Base-by-base conservation (phyloP, 1,139 yeast genomes). In the Protomyces inouyei region DNA sequence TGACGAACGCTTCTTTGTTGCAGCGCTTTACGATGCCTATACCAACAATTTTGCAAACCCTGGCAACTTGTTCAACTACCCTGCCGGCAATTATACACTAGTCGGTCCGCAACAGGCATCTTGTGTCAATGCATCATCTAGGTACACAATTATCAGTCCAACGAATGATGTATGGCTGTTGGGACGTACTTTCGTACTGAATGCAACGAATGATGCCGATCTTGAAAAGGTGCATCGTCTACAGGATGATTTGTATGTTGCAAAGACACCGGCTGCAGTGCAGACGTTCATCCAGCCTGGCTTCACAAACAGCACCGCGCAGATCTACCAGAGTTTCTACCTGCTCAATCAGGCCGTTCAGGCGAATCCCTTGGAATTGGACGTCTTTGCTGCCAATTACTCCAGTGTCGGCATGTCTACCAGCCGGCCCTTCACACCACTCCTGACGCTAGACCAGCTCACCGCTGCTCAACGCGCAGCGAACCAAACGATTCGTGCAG, bases 91-190 rank as follows among this genome's bases (percentile, higher is more conserved):
- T 23, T 51, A 51, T 12, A 18, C 53, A 21, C 3, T 51, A 28
- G 21, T 16, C 32, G 53, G 53, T 4, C 53, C 53, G 0, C 18
- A 25, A 21, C 16, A 51, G 10, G 53, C 53, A 12, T 14, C 37
- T 35, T 51, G 53, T 18, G 35, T 6, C 53, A 51, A 51, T n/a
- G 23, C 53, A 35, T 25, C 53, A 1, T 23, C 35, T 8, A 51
- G 12, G 18, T 32, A 9, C 32, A 43, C 16, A 2, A 51, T 51
- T n/a, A 18, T 51, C 36, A 28, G 37, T 35, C 53, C 53, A 14
- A 51, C 53, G 10, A 51, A 51, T 28, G 53, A 51, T 23, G 53
- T 51, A 14, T 51, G 53, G 53, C 16, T 51, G 37, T n/a, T 51
- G 10, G 53, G 37, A 5, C 28, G 53, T 3, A 28, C 23, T 18